Evolutionary conservation across 306 rosid species (phyloP).

Genomic region (Macrotyloma uniflorum): DNA sequence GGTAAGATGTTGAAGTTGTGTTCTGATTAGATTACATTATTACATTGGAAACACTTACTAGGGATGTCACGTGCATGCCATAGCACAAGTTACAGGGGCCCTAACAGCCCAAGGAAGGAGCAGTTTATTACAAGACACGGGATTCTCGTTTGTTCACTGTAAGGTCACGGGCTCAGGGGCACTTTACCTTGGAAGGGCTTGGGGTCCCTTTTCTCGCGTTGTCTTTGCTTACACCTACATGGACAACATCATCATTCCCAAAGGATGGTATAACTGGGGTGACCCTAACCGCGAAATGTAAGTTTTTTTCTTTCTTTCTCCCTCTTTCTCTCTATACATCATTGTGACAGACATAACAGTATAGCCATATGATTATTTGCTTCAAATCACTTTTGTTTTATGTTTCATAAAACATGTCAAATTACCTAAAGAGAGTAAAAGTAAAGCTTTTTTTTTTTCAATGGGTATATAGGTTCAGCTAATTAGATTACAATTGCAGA

Average conservation of each 20-base stretch:
- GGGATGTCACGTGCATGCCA: slow-evolving; percentile 71
- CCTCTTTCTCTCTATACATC: too few species aligned
- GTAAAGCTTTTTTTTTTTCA: neutral
- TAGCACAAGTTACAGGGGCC: slow-evolving; percentile 52
- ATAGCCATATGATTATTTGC: neutral
- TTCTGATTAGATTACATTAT: neutral
- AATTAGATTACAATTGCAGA: neutral
- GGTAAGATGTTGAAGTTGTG: neutral
- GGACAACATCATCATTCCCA: slow-evolving; percentile 69
- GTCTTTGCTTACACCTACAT: slow-evolving; percentile 63
- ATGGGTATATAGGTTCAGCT: neutral
- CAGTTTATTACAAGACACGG: slow-evolving; percentile 61
- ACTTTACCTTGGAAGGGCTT: slow-evolving; percentile 71
- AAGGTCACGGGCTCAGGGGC: slow-evolving; percentile 74
- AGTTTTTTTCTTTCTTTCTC: neutral
- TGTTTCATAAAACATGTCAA: neutral
- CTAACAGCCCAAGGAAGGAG: slow-evolving; percentile 62
- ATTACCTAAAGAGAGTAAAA: neutral
- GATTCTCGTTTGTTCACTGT: slow-evolving; percentile 66
- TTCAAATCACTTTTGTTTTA: neutral
- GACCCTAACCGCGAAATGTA: slow-evolving; percentile 65
- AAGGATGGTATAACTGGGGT: slow-evolving; percentile 69
- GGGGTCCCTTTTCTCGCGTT: slow-evolving; percentile 66
- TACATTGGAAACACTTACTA: neutral
- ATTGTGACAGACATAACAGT: too few species aligned